phyloP scores from a whole-genome alignment of 768 basidiomycete genomes.

The Tylopilus sp. region DNA sequence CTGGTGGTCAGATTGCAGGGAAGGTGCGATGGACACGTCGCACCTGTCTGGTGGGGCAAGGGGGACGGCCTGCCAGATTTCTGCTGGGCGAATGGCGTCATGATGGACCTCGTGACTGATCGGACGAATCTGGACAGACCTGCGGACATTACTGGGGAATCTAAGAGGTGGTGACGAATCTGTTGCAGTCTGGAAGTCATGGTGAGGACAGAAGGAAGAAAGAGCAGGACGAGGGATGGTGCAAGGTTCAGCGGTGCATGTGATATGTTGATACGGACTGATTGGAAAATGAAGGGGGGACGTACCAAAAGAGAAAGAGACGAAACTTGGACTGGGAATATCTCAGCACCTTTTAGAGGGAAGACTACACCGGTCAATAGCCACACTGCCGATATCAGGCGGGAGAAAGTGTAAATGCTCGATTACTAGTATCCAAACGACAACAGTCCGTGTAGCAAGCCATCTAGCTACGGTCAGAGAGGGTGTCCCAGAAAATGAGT shows the following conservation, averaged over 20 bases:
- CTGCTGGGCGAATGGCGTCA: conserved; percentile 34
- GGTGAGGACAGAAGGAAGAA: conserved; percentile 4
- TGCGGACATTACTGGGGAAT: conserved; percentile 44
- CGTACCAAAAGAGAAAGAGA: neutral
- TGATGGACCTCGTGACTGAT: neutral
- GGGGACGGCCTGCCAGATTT: conserved; percentile 72
- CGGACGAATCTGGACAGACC: conserved; percentile 39
- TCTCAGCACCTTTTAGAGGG: neutral
- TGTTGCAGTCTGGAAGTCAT: conserved; percentile 64
- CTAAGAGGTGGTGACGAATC: conserved; percentile 50
- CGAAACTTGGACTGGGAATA: neutral
- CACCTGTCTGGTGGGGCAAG: conserved; percentile 86
- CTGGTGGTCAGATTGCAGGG: conserved; percentile 3
- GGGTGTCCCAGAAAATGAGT: conserved; percentile 4
- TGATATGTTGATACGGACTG: conserved; percentile 15
- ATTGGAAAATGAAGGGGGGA: neutral
- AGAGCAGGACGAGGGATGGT: neutral
- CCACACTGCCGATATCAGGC: conserved; percentile 6
- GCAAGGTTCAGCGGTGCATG: conserved; percentile 10
- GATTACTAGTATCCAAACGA: conserved; percentile 20
- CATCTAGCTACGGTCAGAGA: conserved; percentile 9
- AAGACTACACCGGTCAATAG: too few species aligned
- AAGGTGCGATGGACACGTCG: conserved; percentile 7
- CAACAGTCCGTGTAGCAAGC: conserved; percentile 14
- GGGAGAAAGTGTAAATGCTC: neutral